These are phyloP conservation scores for Trichophyton schoenleinii DNA, from an alignment of 2,329 filamentous ascomycete genomes.

Conservation along the genomic window DNA sequence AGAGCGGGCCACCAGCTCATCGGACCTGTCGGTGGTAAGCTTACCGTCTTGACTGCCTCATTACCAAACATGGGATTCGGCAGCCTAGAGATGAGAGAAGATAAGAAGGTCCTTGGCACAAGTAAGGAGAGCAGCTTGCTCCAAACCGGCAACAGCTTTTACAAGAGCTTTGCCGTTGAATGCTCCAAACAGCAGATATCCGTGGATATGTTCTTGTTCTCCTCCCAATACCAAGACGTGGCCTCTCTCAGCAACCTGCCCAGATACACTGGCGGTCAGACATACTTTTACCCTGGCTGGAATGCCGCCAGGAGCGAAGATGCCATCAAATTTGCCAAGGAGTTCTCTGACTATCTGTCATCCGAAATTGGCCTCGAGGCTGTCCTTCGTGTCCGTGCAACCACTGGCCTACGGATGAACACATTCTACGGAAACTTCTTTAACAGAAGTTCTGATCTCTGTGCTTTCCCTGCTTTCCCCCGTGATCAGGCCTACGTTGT, in stretches of 20 bases:
- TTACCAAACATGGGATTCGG: conserved; percentile 82
- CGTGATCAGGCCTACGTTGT: conserved; percentile 96
- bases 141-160: conserved; percentile 90
- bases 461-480: conserved; percentile 94
- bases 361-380: conserved; percentile 93
- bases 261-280: conserved; percentile 91
- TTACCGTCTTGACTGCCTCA: conserved; percentile 79
- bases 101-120: conserved; percentile 90
- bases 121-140: conserved; percentile 79
- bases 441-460: conserved; percentile 93
- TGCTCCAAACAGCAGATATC: conserved; percentile 98
- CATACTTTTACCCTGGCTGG: conserved; percentile 97
- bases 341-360: conserved; percentile 95
- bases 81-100: conserved; percentile 83
- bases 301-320: conserved; percentile 88
- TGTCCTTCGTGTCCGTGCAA: conserved; percentile 86
- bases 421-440: conserved; percentile 99
- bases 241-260: conserved; percentile 91
- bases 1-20: conserved; percentile 93
- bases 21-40: conserved; percentile 84
- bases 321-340: conserved; percentile 91
- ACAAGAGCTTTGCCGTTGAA: conserved; percentile 97
- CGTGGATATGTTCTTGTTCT: conserved; percentile 96
- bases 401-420: conserved; percentile 88
- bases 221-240: conserved; percentile 92